phyloP scores from a whole-genome alignment of 2,329 filamentous ascomycete species.

The Pyricularia grisea region DNA sequence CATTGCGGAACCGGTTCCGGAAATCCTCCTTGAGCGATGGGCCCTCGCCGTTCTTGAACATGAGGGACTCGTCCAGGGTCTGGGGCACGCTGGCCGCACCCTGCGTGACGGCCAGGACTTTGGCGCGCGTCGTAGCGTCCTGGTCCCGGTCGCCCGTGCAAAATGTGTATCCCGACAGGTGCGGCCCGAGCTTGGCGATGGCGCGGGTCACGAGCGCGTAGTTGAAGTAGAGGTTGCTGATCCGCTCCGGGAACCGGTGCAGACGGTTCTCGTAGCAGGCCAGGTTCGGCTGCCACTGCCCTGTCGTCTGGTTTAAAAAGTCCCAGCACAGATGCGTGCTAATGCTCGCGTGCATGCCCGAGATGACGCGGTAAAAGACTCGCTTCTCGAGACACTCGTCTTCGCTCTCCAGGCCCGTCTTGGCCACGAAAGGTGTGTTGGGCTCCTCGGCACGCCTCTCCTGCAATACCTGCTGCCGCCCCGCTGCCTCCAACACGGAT shows the following conservation, averaged over 20 bases:
- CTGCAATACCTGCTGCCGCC: conserved; percentile 51
- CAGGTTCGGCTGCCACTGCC: conserved; percentile 84
- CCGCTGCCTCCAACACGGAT: conserved; percentile 48
- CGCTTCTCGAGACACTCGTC: conserved; percentile 96
- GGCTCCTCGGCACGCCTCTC: conserved; percentile 46
- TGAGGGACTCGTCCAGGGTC: conserved; percentile 90
- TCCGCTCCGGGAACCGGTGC: conserved; percentile 75
- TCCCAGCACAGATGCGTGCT: conserved; percentile 94
- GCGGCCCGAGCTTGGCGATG: conserved; percentile 78
- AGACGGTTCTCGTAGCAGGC: conserved; percentile 83
- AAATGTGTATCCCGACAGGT: conserved; percentile 75
- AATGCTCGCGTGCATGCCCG: conserved; percentile 97
- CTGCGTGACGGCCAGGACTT: conserved; percentile 68
- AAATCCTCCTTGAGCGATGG: conserved; percentile 91
- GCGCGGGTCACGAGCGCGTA: conserved; percentile 92
- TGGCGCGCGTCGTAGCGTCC: conserved; percentile 69
- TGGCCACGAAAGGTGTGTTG: conserved; percentile 49
- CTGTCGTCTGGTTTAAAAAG: conserved; percentile 90
- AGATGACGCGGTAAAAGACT: conserved; percentile 93
- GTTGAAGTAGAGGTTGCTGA: conserved; percentile 98
- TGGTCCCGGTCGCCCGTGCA: conserved; percentile 78
- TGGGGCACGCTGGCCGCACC: conserved; percentile 59
- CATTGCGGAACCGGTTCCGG: conserved; percentile 91
- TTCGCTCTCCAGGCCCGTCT: conserved; percentile 63
- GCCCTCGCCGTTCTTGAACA: conserved; percentile 77